Percentiles rank a stretch among this genome's conserved stretches.
Conservation (phyloP, 192 early-diverging fungal species). For the Backusella luteola region DNA sequence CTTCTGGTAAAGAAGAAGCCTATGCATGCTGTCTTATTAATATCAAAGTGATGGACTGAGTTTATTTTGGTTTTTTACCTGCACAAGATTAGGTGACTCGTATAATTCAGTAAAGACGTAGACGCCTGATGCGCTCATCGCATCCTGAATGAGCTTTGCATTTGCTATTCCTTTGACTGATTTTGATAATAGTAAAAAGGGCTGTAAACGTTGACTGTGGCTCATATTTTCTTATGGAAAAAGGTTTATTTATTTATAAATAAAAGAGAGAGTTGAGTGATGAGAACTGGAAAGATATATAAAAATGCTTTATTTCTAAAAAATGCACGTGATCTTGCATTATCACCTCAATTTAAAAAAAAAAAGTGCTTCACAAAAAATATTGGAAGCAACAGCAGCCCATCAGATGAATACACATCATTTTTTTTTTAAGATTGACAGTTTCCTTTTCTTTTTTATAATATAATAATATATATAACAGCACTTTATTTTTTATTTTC, state of each 20-base stretch:
- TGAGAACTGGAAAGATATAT: background rate
- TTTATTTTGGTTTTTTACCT: slow-evolving; percentile 43
- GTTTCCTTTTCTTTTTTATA: background rate
- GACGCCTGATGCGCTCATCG: slow-evolving; percentile 64
- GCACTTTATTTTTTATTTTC: background rate
- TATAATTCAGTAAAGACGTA: slow-evolving; percentile 80
- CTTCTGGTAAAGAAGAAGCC: slow-evolving; percentile 47
- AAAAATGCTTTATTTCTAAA: background rate
- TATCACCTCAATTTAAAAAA: background rate
- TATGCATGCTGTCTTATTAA: slow-evolving; percentile 20
- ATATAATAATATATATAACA: background rate
- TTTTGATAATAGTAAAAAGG: slow-evolving; percentile 73
- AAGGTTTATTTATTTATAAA: too few species aligned
- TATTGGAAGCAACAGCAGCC: background rate
- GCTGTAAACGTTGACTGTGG: slow-evolving; percentile 44
- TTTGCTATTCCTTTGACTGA: slow-evolving; percentile 72
- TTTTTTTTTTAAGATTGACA: background rate
- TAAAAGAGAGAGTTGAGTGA: background rate
- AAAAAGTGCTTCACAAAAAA: background rate
- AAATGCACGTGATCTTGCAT: background rate
- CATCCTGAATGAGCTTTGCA: slow-evolving; percentile 73
- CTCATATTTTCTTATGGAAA: background rate
- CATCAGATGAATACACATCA: background rate
- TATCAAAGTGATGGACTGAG: too few species aligned
- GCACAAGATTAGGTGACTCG: slow-evolving; percentile 64